These are phyloP conservation scores for Diospyros lotus DNA, from an alignment of 148 eudicot genomes.

Conservation along the genomic window DNA sequence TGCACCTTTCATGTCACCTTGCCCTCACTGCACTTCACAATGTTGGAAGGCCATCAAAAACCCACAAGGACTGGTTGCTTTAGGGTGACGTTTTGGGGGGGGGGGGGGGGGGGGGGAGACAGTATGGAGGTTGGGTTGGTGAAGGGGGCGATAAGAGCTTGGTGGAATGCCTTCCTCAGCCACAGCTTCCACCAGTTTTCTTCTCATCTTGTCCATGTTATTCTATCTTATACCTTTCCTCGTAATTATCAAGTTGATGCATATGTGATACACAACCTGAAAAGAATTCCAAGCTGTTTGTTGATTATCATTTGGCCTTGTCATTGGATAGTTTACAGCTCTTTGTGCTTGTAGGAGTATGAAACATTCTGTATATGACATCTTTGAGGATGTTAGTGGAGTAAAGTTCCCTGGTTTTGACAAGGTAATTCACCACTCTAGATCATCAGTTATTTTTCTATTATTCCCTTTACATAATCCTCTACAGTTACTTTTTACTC, in stretches of 20 bases:
- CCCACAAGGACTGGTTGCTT: too few relatives aligned
- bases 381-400: slow-evolving; percentile 68
- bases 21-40: too few relatives aligned
- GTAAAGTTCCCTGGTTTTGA: slow-evolving; percentile 60
- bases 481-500: slow-evolving; percentile 2
- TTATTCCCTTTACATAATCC: neutral
- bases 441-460: neutral
- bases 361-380: slow-evolving; percentile 72
- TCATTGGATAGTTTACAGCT: slow-evolving; percentile 4
- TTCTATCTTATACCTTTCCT: neutral
- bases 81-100: too few relatives aligned
- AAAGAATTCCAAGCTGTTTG: neutral
- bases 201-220: too few relatives aligned
- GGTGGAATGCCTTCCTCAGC: too few relatives aligned
- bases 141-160: too few relatives aligned
- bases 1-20: too few relatives aligned
- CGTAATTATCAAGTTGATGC: neutral
- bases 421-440: slow-evolving; percentile 44
- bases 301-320: slow-evolving; percentile 10
- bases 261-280: neutral
- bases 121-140: too few relatives aligned
- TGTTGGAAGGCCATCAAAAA: too few relatives aligned
- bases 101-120: too few relatives aligned
- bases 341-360: slow-evolving; percentile 50
- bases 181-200: too few relatives aligned